Evolutionary conservation across 257 asterid species (phyloP).

Genomic region (Gardenia jasminoides): DNA sequence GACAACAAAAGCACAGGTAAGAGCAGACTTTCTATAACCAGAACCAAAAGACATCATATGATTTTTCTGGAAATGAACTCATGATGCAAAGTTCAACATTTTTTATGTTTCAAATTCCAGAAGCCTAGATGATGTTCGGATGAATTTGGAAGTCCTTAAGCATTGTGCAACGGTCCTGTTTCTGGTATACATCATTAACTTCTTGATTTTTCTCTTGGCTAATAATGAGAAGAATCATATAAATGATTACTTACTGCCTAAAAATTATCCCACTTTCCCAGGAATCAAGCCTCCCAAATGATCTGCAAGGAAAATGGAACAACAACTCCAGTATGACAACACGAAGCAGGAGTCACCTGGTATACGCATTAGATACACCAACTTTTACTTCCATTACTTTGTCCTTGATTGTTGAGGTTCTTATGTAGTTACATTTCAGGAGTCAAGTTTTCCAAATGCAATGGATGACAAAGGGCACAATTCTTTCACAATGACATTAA

Average conservation of each 20-base stretch:
- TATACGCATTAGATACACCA: constrained; percentile 11
- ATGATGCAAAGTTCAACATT: not conserved
- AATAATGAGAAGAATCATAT: not conserved
- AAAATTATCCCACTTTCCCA: constrained; percentile 15
- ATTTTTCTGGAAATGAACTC: not conserved
- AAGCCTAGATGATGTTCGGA: constrained; percentile 90
- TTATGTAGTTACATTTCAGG: constrained; percentile 26
- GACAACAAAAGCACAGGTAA: constrained; percentile 89
- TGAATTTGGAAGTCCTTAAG: constrained; percentile 92
- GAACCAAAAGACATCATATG: not conserved
- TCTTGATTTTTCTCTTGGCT: not conserved
- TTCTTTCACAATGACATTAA: constrained; percentile 26
- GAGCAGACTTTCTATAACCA: not conserved
- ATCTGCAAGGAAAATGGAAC: constrained; percentile 39
- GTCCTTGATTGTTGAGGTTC: not conserved
- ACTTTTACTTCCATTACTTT: not conserved
- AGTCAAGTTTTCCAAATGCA: constrained; percentile 24
- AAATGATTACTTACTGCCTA: not conserved
- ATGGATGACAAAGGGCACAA: constrained; percentile 26
- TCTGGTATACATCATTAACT: constrained; percentile 46
- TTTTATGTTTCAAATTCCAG: constrained; percentile 31
- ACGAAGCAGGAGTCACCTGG: constrained; percentile 71
- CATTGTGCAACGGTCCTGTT: constrained; percentile 92
- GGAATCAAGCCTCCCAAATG: constrained; percentile 83
- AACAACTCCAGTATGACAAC: constrained; percentile 48